Evolutionary conservation across 345 rosid species (phyloP).

Genomic region (Brassica juncea): DNA sequence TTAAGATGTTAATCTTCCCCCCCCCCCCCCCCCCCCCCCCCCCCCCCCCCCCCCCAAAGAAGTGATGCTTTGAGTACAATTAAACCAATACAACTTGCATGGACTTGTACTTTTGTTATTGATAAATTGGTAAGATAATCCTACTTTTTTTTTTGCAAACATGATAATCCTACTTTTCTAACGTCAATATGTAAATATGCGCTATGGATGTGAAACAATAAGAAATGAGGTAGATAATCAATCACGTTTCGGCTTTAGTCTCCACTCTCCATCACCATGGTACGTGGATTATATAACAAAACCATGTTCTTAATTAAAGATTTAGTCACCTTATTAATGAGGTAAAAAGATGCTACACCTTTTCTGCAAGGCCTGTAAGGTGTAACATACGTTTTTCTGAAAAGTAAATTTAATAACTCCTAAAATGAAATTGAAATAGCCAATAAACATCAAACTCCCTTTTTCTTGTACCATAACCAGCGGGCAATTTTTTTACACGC

Average conservation of each 20-base stretch:
- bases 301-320: not conserved
- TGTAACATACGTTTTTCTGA: not conserved
- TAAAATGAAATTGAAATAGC: not conserved
- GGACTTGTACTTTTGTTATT: not conserved
- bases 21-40: too few relatives aligned
- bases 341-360: slow-evolving; percentile 7
- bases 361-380: not conserved
- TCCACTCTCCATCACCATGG: slow-evolving; percentile 5
- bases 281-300: slow-evolving; percentile 13
- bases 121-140: not conserved
- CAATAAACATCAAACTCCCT: not conserved
- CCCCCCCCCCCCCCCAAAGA: too few relatives aligned
- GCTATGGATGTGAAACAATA: not conserved
- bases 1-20: not conserved
- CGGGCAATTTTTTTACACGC: not conserved
- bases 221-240: slow-evolving; percentile 12
- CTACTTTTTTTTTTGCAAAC: not conserved
- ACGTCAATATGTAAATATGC: slow-evolving; percentile 1
- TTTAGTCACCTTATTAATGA: not conserved
- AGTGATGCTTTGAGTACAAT: not conserved
- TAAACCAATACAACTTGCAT: not conserved
- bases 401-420: not conserved
- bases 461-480: not conserved
- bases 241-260: not conserved
- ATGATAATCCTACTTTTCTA: not conserved